phyloP scores from a whole-genome alignment of 1,284 basidiomycete genomes.

The Boletus semigastroideus region DNA sequence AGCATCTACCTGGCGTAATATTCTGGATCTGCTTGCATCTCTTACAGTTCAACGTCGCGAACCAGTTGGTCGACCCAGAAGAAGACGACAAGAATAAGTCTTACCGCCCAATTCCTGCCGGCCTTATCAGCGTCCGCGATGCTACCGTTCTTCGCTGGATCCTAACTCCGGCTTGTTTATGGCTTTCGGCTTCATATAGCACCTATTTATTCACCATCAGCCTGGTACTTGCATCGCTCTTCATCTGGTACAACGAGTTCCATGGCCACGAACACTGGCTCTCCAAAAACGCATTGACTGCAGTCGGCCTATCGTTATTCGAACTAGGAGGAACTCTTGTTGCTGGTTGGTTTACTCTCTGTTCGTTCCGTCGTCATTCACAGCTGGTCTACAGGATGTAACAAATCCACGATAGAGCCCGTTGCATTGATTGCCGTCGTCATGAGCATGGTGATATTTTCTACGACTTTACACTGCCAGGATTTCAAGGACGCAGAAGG shows the following conservation, averaged over 20 bases:
- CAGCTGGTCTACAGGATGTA: conserved; percentile 19
- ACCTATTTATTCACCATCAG: conserved; percentile 34
- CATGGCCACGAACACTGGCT: conserved; percentile 32
- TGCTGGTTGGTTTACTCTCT: conserved; percentile 19
- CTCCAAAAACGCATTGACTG: conserved; percentile 34
- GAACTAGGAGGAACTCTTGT: conserved; percentile 33
- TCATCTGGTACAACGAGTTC: conserved; percentile 40
- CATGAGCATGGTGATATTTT: conserved; percentile 27
- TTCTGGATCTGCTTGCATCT: conserved; percentile 48
- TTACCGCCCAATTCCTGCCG: conserved; percentile 42
- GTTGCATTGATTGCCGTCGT: conserved; percentile 26
- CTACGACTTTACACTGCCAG: conserved; percentile 41
- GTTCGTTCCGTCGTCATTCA: not conserved
- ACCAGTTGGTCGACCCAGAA: conserved; percentile 39
- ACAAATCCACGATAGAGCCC: conserved; percentile 27
- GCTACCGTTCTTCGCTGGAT: conserved; percentile 40
- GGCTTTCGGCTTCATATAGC: conserved; percentile 36
- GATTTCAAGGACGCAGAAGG: conserved; percentile 43
- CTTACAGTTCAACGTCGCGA: conserved; percentile 46
- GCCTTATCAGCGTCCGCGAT: conserved; percentile 34
- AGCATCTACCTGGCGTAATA: conserved; percentile 27
- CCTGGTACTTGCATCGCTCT: conserved; percentile 28
- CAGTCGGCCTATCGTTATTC: conserved; percentile 35
- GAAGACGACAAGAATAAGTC: conserved; percentile 45
- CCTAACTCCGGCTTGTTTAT: conserved; percentile 35